These are phyloP conservation scores for Apiospora saccharicola DNA, from an alignment of 2,329 filamentous ascomycete species.

Conservation along the genomic window DNA sequence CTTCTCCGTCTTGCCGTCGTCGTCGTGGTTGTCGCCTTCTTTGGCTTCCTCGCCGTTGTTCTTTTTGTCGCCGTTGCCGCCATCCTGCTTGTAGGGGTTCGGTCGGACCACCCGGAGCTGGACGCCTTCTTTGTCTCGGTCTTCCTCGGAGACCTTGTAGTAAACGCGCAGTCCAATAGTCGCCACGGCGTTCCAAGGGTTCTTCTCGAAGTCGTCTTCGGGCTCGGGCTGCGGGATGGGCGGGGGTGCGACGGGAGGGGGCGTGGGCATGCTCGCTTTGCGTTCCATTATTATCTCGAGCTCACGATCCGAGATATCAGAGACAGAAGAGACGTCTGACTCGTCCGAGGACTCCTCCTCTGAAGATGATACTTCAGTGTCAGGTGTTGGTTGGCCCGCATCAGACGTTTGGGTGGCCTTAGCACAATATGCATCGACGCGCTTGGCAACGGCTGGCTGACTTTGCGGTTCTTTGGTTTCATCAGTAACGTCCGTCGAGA, in stretches of 20 bases:
- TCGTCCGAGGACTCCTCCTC: slow-evolving; percentile 27
- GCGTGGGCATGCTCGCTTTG: slow-evolving; percentile 32
- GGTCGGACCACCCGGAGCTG: slow-evolving; percentile 50
- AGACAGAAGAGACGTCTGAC: slow-evolving; percentile 39
- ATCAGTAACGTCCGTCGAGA: not conserved
- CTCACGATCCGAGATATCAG: slow-evolving; percentile 50
- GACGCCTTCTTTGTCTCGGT: slow-evolving; percentile 44
- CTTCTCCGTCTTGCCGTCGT: slow-evolving; percentile 36
- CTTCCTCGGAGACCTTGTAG: slow-evolving; percentile 52
- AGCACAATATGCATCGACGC: not conserved
- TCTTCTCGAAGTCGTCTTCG: slow-evolving; percentile 61
- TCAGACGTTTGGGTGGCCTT: not conserved
- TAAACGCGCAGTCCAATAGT: slow-evolving; percentile 69
- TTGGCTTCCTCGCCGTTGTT: slow-evolving; percentile 36
- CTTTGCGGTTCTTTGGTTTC: not conserved
- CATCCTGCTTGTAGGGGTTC: slow-evolving; percentile 42
- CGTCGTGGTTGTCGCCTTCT: slow-evolving; percentile 32
- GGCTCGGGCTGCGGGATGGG: slow-evolving; percentile 51
- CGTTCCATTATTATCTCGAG: slow-evolving; percentile 41
- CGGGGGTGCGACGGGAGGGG: slow-evolving; percentile 40
- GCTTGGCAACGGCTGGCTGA: not conserved
- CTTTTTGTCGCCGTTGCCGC: slow-evolving; percentile 28
- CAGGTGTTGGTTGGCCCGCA: not conserved
- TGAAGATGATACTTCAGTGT: not conserved
- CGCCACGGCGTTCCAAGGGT: slow-evolving; percentile 69